phyloP scores from a whole-genome alignment of 2,329 filamentous ascomycete genomes.

The Aspergillus sp. region DNA sequence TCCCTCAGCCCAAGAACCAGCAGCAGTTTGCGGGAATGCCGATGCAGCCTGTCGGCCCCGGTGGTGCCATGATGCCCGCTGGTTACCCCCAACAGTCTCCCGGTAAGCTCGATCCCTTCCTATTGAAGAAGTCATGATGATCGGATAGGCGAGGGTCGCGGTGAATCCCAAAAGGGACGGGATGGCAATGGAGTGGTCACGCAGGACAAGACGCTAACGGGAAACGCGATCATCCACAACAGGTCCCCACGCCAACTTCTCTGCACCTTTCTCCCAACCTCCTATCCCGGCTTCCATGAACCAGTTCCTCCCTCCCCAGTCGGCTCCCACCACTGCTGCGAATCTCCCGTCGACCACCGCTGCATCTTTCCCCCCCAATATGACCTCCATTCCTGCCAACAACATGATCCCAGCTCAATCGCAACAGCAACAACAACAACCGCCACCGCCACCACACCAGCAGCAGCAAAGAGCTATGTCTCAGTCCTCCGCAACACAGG shows the following conservation, averaged over 20 bases:
- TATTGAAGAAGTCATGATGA: neutral
- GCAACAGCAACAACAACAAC: conserved; percentile 24
- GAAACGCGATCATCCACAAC: conserved; percentile 18
- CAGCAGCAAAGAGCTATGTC: conserved; percentile 1
- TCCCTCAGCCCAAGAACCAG: conserved; percentile 28
- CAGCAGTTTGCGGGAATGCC: conserved; percentile 35
- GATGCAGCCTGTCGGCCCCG: conserved; percentile 32
- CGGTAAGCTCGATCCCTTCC: conserved; percentile 27
- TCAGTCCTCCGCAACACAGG: conserved; percentile 11
- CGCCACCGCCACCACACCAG: conserved; percentile 15
- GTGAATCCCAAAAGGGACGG: too few relatives aligned
- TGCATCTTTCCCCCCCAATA: conserved; percentile 33
- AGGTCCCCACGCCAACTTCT: conserved; percentile 37
- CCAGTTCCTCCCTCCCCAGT: conserved; percentile 30
- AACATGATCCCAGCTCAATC: conserved; percentile 31
- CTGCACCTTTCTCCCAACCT: conserved; percentile 33
- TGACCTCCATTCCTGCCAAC: conserved; percentile 34
- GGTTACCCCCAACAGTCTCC: conserved; percentile 34
- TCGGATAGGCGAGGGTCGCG: too few relatives aligned
- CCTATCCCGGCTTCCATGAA: conserved; percentile 28
- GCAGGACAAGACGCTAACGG: conserved; percentile 16
- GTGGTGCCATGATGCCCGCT: conserved; percentile 38
- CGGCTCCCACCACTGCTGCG: conserved; percentile 17
- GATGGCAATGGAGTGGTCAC: too few relatives aligned
- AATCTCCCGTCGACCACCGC: conserved; percentile 29